phyloP scores from a whole-genome alignment of 163 green algal genomes.

The Picocystis sp. region DNA sequence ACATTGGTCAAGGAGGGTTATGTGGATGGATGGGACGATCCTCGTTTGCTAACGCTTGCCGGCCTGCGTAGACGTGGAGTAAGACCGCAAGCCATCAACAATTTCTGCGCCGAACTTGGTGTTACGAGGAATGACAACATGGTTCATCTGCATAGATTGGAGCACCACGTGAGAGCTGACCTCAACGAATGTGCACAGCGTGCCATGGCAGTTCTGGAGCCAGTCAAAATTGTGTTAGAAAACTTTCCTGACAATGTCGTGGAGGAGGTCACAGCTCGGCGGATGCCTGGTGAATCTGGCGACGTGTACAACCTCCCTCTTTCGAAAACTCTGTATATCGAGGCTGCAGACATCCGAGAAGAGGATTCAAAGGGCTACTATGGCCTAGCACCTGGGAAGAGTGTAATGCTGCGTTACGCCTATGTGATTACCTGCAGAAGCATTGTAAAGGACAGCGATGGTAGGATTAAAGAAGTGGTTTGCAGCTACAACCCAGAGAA shows the following conservation, averaged over 20 bases:
- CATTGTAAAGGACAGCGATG: conserved; percentile 28
- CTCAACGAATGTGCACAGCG: conserved; percentile 59
- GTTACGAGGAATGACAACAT: conserved; percentile 41
- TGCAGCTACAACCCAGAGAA: conserved; percentile 27
- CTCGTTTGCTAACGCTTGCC: conserved; percentile 73
- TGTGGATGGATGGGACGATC: conserved; percentile 96
- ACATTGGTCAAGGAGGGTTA: conserved; percentile 59
- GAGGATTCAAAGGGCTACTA: conserved; percentile 83
- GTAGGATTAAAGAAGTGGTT: conserved; percentile 23
- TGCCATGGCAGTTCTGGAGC: conserved; percentile 68
- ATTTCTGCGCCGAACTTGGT: conserved; percentile 71
- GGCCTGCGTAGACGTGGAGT: conserved; percentile 83
- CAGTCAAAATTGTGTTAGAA: conserved; percentile 44
- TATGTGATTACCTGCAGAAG: conserved; percentile 55
- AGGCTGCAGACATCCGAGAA: conserved; percentile 79
- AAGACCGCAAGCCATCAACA: conserved; percentile 74
- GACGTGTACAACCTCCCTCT: conserved; percentile 28
- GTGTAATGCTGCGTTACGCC: conserved; percentile 73
- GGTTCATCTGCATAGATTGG: conserved; percentile 72
- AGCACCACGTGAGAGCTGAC: conserved; percentile 72
- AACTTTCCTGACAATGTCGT: conserved; percentile 32
- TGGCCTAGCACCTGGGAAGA: conserved; percentile 82
- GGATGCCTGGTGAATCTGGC: conserved; percentile 53
- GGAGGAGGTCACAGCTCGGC: conserved; percentile 47
- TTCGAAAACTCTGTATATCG: conserved; percentile 74